Evolutionary conservation across 495 filamentous ascomycete genomes (phyloP).

Genomic region (Tuber borchii): DNA sequence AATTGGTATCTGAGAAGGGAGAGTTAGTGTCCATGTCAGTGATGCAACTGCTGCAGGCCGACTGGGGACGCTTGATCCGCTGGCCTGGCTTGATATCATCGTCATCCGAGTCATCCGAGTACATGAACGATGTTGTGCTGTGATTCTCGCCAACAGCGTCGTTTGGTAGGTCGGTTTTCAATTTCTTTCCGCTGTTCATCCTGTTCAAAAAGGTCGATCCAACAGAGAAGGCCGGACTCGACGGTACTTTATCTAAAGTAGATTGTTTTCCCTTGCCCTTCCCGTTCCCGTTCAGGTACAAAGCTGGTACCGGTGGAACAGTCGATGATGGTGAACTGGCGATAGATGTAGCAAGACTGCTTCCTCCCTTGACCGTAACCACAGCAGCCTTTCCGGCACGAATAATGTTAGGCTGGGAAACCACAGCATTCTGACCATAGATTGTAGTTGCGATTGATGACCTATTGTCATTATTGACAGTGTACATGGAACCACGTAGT

Average conservation of each 20-base stretch:
- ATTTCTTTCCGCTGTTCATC: slow-evolving; percentile 48
- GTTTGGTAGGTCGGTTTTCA: slow-evolving; percentile 22
- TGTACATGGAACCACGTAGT: slow-evolving; percentile 79
- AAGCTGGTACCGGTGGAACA: slow-evolving; percentile 51
- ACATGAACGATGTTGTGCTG: slow-evolving; percentile 32
- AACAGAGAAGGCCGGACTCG: slow-evolving; percentile 55
- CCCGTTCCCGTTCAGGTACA: slow-evolving; percentile 44
- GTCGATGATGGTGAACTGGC: slow-evolving; percentile 44
- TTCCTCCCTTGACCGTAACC: slow-evolving; percentile 69
- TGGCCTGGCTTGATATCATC: slow-evolving; percentile 34
- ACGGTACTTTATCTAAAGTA: slow-evolving; percentile 39
- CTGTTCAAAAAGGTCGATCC: slow-evolving; percentile 61
- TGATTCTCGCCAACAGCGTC: slow-evolving; percentile 32
- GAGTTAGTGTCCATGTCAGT: slow-evolving; percentile 39
- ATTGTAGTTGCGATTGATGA: slow-evolving; percentile 83
- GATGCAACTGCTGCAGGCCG: slow-evolving; percentile 37
- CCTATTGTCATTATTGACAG: slow-evolving; percentile 55
- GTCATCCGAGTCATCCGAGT: slow-evolving; percentile 30
- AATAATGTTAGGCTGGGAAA: slow-evolving; percentile 74
- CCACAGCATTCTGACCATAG: slow-evolving; percentile 78
- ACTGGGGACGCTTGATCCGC: slow-evolving; percentile 26
- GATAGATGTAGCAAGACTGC: slow-evolving; percentile 42
- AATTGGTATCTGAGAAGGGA: slow-evolving; percentile 40
- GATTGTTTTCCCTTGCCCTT: slow-evolving; percentile 18
- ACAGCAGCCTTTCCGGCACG: slow-evolving; percentile 79